These are phyloP conservation scores for Candida lessepsii DNA, from an alignment of 805 yeast species.

Conservation along the genomic window DNA sequence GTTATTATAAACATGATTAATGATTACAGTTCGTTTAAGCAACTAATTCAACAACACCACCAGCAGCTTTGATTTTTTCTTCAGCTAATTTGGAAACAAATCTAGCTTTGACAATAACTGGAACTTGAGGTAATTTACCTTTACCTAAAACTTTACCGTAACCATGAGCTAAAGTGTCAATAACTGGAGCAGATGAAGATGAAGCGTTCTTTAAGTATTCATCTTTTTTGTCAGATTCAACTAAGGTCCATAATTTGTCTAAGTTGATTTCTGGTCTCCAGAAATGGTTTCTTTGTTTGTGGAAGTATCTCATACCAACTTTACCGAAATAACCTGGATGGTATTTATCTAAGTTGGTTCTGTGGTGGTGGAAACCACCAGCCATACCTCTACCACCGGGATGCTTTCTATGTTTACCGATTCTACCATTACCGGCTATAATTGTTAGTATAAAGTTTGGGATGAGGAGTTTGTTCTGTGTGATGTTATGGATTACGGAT, in stretches of 20 bases:
- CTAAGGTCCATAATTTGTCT: slow-evolving; percentile 97
- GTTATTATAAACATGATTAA: slow-evolving; percentile 11
- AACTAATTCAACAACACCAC: slow-evolving; percentile 99
- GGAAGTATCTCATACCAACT: slow-evolving; percentile 99
- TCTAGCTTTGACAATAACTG: slow-evolving; percentile 99
- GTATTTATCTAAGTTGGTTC: slow-evolving; percentile 99
- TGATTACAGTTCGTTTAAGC: slow-evolving; percentile 58
- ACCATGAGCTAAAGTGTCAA: slow-evolving; percentile 98
- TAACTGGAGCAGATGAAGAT: slow-evolving; percentile 93
- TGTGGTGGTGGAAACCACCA: slow-evolving; percentile 99
- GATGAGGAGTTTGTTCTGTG: no score
- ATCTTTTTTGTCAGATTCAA: slow-evolving; percentile 92
- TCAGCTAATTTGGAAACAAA: slow-evolving; percentile 98
- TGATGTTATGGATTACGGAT: background rate
- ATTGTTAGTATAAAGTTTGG: slow-evolving; percentile 32
- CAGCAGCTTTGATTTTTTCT: slow-evolving; percentile 99
- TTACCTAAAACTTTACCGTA: slow-evolving; percentile 99
- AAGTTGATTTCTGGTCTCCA: slow-evolving; percentile 98
- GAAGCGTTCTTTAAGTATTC: slow-evolving; percentile 83
- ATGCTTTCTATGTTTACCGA: slow-evolving; percentile 99
- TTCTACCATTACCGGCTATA: slow-evolving; percentile 99
- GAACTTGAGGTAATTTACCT: slow-evolving; percentile 97
- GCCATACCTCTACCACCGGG: slow-evolving; percentile 99
- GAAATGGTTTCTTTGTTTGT: slow-evolving; percentile 89
- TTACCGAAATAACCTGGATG: slow-evolving; percentile 99